These are phyloP conservation scores for Prototheca cutis DNA, from an alignment of 163 green algal species.

Conservation along the genomic window DNA sequence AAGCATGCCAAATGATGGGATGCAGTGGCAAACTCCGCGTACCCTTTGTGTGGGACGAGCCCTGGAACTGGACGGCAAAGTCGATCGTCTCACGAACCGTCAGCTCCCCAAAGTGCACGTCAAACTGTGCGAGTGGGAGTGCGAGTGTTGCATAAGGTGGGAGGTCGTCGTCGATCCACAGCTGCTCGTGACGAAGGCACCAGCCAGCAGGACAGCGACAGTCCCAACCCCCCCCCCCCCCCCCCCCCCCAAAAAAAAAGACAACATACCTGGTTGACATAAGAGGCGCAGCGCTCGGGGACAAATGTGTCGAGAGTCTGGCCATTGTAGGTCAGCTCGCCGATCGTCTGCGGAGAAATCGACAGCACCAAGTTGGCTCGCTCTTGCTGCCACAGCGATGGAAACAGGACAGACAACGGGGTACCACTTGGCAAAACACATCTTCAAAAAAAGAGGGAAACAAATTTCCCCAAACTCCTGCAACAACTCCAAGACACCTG, in stretches of 20 bases:
- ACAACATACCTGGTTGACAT: conserved; percentile 53
- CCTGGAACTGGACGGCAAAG: conserved; percentile 52
- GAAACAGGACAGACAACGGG: neutral
- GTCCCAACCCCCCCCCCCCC: neutral
- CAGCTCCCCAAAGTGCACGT: conserved; percentile 52
- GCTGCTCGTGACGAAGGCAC: too few relatives aligned
- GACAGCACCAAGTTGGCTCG: neutral
- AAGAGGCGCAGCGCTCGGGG: conserved; percentile 45
- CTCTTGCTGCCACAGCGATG: neutral
- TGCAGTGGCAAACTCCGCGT: too few relatives aligned
- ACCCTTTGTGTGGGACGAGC: too few relatives aligned
- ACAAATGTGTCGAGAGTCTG: conserved; percentile 45
- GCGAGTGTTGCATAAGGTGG: neutral
- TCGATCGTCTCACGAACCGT: conserved; percentile 62
- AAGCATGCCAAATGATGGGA: neutral
- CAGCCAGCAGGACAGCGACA: neutral
- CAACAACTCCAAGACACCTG: neutral
- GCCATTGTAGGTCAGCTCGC: conserved; percentile 60
- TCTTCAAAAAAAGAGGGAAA: neutral
- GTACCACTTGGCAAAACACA: neutral
- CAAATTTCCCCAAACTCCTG: neutral
- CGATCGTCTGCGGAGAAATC: conserved; percentile 1
- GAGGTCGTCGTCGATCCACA: neutral
- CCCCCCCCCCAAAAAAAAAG: neutral
- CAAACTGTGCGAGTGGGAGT: conserved; percentile 15